Evolutionary conservation across 768 basidiomycete genomes (phyloP).

Genomic region (Hygrophorus pudorinus): DNA sequence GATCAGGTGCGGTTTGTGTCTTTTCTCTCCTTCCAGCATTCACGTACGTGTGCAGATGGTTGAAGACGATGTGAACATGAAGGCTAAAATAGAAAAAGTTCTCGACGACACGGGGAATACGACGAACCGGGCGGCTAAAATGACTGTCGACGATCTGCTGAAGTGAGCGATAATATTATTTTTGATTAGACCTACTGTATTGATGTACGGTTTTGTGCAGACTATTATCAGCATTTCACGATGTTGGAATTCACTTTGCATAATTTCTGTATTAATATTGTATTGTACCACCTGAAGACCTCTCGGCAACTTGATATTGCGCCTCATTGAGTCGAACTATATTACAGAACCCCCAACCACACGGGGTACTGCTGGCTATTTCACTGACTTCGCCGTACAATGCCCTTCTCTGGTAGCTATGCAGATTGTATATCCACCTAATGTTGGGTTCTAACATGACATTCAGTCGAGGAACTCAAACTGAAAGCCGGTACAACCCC

Average conservation of each 20-base stretch:
- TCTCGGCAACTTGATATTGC: too few species aligned
- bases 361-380: neutral
- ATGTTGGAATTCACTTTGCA: slow-evolving; percentile 66
- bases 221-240: slow-evolving; percentile 64
- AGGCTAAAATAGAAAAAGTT: slow-evolving; percentile 61
- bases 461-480: too few species aligned
- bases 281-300: slow-evolving; percentile 7
- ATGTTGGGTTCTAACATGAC: too few species aligned
- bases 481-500: too few species aligned
- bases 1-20: slow-evolving; percentile 35
- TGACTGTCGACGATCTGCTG: slow-evolving; percentile 86
- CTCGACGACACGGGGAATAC: slow-evolving; percentile 60
- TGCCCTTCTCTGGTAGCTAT: too few species aligned
- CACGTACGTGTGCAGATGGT: slow-evolving; percentile 37
- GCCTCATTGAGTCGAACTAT: slow-evolving; percentile 9
- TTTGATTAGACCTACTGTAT: neutral
- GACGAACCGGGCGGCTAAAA: slow-evolving; percentile 81
- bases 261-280: slow-evolving; percentile 16
- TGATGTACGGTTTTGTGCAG: slow-evolving; percentile 24
- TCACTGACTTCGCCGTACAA: neutral
- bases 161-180: slow-evolving; percentile 49
- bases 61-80: slow-evolving; percentile 62
- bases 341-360: slow-evolving; percentile 3
- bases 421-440: too few species aligned
- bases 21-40: neutral